Conservation (phyloP, 306 rosid genomes). For the Malus sylvestris region DNA sequence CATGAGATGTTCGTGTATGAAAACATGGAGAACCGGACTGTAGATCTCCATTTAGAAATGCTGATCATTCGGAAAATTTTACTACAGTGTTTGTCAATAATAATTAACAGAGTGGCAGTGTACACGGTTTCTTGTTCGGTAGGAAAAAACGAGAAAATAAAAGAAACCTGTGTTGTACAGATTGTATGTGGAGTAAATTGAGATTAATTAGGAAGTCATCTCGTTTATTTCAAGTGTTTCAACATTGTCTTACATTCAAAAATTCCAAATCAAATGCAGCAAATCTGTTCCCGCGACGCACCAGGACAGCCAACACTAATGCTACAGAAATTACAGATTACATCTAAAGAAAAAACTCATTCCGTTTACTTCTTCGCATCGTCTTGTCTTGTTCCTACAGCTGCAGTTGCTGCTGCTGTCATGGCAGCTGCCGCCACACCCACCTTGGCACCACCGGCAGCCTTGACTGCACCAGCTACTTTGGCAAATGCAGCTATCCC, state of each 20-base stretch:
- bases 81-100: background rate
- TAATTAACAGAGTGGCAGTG: too few relatives aligned
- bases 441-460: slow-evolving; percentile 75
- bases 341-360: slow-evolving; percentile 4
- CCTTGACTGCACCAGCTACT: slow-evolving; percentile 66
- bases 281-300: background rate
- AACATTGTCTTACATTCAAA: background rate
- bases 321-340: slow-evolving; percentile 7
- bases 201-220: background rate
- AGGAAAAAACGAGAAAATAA: background rate
- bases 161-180: background rate
- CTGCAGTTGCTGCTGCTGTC: slow-evolving; percentile 88
- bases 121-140: background rate
- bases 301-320: slow-evolving; percentile 1
- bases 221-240: background rate
- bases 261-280: background rate
- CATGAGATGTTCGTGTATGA: background rate
- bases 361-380: slow-evolving; percentile 31
- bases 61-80: background rate
- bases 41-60: background rate
- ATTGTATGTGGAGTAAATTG: background rate
- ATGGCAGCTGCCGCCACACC: slow-evolving; percentile 78
- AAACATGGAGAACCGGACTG: background rate
- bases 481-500: slow-evolving; percentile 87
- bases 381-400: slow-evolving; percentile 58